phyloP scores from a whole-genome alignment of 768 basidiomycete genomes.

The Cyclocybe aegerita region DNA sequence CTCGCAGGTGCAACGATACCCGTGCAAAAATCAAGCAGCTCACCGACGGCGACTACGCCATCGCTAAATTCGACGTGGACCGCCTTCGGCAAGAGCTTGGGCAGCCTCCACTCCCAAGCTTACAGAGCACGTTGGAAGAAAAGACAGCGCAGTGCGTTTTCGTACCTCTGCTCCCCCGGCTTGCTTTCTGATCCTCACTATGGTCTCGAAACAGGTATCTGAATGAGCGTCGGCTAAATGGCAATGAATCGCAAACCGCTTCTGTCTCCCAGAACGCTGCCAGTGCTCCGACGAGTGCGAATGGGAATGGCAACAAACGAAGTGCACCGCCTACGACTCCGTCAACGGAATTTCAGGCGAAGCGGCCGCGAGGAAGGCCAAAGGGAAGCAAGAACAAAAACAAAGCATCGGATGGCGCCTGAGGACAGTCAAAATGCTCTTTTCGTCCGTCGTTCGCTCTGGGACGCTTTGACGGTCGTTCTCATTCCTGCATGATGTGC shows the following conservation, averaged over 20 bases:
- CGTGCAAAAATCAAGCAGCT: slow-evolving; percentile 64
- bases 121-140: slow-evolving; percentile 76
- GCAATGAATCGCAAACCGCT: slow-evolving; percentile 33
- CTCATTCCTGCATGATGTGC: too few species aligned
- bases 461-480: too few species aligned
- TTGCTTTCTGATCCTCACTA: slow-evolving; percentile 7
- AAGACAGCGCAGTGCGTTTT: slow-evolving; percentile 50
- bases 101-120: slow-evolving; percentile 66
- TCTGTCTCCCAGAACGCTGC: slow-evolving; percentile 5
- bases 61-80: slow-evolving; percentile 77
- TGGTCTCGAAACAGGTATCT: slow-evolving; percentile 46
- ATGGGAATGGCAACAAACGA: slow-evolving; percentile 23
- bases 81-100: slow-evolving; percentile 73
- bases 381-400: slow-evolving; percentile 67
- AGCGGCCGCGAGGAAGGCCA: slow-evolving; percentile 64
- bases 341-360: slow-evolving; percentile 28
- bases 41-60: slow-evolving; percentile 75
- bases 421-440: not conserved
- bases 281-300: slow-evolving; percentile 11
- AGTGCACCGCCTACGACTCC: slow-evolving; percentile 15
- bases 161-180: slow-evolving; percentile 3
- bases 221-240: slow-evolving; percentile 59
- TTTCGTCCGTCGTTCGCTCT: not conserved
- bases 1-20: slow-evolving; percentile 60
- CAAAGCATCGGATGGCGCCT: slow-evolving; percentile 14